These are phyloP conservation scores for Pseudogymnoascus sp. DNA, from an alignment of 2,329 filamentous ascomycete genomes.

Conservation along the genomic window DNA sequence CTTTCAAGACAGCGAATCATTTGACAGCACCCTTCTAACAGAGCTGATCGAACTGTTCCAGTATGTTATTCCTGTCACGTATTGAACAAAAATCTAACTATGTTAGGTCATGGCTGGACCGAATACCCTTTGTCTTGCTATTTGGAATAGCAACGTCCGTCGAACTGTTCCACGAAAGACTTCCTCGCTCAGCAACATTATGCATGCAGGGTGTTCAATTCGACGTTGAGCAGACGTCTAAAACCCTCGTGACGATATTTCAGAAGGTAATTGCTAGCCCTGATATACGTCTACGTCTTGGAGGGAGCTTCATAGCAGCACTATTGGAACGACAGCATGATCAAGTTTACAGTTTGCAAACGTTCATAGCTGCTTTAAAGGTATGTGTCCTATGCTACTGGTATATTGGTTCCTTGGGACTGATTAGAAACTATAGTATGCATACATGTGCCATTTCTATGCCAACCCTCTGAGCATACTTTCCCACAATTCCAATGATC, in stretches of 20 bases:
- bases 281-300: conserved; percentile 52
- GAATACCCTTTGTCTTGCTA: conserved; percentile 68
- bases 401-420: not conserved
- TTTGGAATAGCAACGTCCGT: conserved; percentile 78
- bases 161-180: conserved; percentile 67
- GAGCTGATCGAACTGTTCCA: conserved; percentile 63
- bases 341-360: conserved; percentile 67
- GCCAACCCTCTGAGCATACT: conserved; percentile 67
- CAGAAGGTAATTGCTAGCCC: conserved; percentile 53
- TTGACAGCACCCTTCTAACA: conserved; percentile 63
- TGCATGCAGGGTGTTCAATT: conserved; percentile 65
- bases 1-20: conserved; percentile 76
- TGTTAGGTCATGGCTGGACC: conserved; percentile 57
- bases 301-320: conserved; percentile 52
- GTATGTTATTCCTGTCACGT: conserved; percentile 36
- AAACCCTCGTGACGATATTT: conserved; percentile 67
- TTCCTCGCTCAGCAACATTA: conserved; percentile 61
- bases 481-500: conserved; percentile 31
- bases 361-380: conserved; percentile 63
- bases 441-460: conserved; percentile 81
- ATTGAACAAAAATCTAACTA: conserved; percentile 10
- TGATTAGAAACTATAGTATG: conserved; percentile 47
- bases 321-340: conserved; percentile 67
- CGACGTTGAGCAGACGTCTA: conserved; percentile 64
- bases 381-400: conserved; percentile 32